These are phyloP conservation scores for Beta lomatogona DNA, from an alignment of 179 eudicot species.

Conservation along the genomic window DNA sequence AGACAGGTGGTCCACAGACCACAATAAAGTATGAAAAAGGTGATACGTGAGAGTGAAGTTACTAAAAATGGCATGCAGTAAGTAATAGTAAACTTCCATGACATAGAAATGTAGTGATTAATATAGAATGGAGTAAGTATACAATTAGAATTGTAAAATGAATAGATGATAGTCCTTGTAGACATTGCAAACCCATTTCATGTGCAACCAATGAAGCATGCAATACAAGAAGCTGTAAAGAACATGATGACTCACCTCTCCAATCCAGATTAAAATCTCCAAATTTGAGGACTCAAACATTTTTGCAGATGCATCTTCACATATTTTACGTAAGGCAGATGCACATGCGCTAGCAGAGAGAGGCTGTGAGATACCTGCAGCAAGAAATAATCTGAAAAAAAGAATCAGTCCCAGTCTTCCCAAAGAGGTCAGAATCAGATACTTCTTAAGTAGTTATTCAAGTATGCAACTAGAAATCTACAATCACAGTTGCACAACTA, in stretches of 20 bases:
- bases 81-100: too few species aligned
- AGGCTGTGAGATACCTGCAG: conserved; percentile 76
- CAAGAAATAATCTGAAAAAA: conserved; percentile 87
- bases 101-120: neutral
- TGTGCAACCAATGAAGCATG: conserved; percentile 3
- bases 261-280: conserved; percentile 89
- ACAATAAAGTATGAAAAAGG: too few species aligned
- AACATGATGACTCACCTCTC: conserved; percentile 63
- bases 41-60: too few species aligned
- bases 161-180: neutral
- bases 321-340: conserved; percentile 81
- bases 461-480: neutral
- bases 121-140: neutral
- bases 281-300: conserved; percentile 69
- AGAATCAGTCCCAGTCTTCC: conserved; percentile 24
- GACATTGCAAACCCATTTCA: neutral
- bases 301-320: conserved; percentile 81
- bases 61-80: too few species aligned
- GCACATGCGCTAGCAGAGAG: conserved; percentile 84
- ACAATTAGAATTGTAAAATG: neutral
- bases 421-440: conserved; percentile 16
- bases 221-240: neutral
- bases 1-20: too few species aligned
- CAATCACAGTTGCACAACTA: neutral
- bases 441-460: neutral